A percentile compares a stretch with the other conserved stretches of the same genome.
These are phyloP conservation scores for Aspergillus niger DNA, from an alignment of 2,329 filamentous ascomycete genomes.

Conservation along the genomic window DNA sequence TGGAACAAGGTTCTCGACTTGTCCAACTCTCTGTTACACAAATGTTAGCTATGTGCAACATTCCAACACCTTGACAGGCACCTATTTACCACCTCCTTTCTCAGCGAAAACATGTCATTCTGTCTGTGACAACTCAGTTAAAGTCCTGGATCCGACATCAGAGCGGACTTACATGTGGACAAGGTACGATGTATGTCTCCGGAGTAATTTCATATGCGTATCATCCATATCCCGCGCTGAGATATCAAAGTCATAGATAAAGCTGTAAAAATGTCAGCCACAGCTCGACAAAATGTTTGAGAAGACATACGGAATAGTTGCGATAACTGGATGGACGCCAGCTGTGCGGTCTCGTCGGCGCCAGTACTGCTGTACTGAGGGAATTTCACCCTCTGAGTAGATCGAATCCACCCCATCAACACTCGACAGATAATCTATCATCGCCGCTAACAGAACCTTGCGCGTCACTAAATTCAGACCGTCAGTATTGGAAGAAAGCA, in stretches of 20 bases:
- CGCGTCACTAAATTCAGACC: background rate
- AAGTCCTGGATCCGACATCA: background rate
- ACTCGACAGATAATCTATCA: conserved; percentile 8
- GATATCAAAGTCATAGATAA: conserved; percentile 9
- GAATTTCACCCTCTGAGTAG: background rate
- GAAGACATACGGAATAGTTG: conserved; percentile 13
- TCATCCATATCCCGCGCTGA: background rate
- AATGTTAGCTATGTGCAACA: background rate
- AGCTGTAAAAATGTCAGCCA: background rate
- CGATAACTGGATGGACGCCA: conserved; percentile 14
- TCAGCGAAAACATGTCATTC: conserved; percentile 17
- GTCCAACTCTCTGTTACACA: background rate
- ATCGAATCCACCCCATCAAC: conserved; percentile 13
- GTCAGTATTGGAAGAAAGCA: background rate
- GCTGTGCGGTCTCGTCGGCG: conserved; percentile 11
- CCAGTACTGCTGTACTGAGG: conserved; percentile 12
- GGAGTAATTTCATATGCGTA: conserved; percentile 2
- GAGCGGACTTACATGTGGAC: conserved; percentile 12
- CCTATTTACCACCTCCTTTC: conserved; percentile 11
- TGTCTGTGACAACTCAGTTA: background rate
- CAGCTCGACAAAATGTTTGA: background rate
- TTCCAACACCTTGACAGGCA: background rate
- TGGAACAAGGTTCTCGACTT: conserved; percentile 7
- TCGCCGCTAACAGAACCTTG: conserved; percentile 8
- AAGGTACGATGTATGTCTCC: conserved; percentile 15